Percentiles rank a stretch among this genome's conserved stretches.
These are phyloP conservation scores for Lachnellula subtilissima DNA, from an alignment of 2,329 filamentous ascomycete species.

Conservation along the genomic window DNA sequence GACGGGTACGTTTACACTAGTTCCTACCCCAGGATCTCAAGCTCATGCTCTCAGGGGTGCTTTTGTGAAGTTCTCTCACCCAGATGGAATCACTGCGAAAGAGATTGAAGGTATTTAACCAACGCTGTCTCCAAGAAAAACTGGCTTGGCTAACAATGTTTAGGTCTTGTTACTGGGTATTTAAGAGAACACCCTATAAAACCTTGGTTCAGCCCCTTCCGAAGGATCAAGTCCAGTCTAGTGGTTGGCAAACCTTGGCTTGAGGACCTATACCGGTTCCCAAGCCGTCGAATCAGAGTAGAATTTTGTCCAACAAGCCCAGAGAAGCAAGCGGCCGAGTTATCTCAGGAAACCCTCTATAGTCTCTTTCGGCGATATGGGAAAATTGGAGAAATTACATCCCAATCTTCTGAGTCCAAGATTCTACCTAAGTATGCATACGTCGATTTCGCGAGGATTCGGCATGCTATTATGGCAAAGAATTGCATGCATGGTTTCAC, in stretches of 20 bases:
- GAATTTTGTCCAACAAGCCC: conserved; percentile 76
- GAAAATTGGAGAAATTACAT: conserved; percentile 79
- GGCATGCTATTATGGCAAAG: conserved; percentile 29
- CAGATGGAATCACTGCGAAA: conserved; percentile 37
- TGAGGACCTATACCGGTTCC: conserved; percentile 82
- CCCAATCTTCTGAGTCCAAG: conserved; percentile 86
- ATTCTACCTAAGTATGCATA: conserved; percentile 73
- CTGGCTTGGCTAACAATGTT: background rate
- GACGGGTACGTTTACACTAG: conserved; percentile 53
- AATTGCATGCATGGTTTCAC: conserved; percentile 78
- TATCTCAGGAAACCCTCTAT: conserved; percentile 84
- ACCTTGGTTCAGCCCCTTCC: conserved; percentile 87
- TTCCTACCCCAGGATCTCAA: background rate
- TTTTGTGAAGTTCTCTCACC: conserved; percentile 76
- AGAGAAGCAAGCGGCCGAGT: conserved; percentile 67
- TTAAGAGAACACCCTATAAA: conserved; percentile 67
- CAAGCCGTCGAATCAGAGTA: conserved; percentile 69
- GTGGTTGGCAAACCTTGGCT: conserved; percentile 89
- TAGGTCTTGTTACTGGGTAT: conserved; percentile 50
- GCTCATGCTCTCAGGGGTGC: conserved; percentile 50
- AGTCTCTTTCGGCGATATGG: conserved; percentile 85
- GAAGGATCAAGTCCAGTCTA: conserved; percentile 62
- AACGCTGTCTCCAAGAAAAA: background rate
- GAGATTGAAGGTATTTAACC: conserved; percentile 49
- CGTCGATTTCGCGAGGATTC: conserved; percentile 66